Evolutionary conservation across 257 asterid species (phyloP), one percentile per base, ranked within the genome.

Genomic region (Marsdenia floribunda): DNA sequence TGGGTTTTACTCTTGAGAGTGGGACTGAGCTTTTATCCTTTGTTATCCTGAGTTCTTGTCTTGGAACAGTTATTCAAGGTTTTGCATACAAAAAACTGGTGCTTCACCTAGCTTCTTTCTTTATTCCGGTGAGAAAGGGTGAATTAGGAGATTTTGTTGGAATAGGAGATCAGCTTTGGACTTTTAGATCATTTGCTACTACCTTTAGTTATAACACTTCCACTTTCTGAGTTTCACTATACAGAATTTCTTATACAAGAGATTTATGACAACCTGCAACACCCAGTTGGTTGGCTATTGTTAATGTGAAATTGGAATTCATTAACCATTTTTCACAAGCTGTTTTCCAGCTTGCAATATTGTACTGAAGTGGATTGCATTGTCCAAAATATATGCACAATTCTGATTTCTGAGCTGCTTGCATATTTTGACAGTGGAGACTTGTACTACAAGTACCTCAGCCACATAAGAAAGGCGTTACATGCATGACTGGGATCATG

Each of bases 391-490:
- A 59, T 64, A 59, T 54, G 6, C 14, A 13, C 47, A 13, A 3
- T 46, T 66, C 58, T 72, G 15, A 75, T 63, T 38, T 75, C 49
- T 76, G 52, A 61, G 68, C 73, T 80, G 73, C 75, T 73, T 55
- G 61, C 68, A 37, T 33, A 14, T 21, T 66, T 68, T 60, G 72
- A 72, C 88, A 94, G 99, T 92, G 99, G 99, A 92, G 88, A 86
- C 84, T 84, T 74, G 90, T 88, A 42, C 75, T 84, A 68, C 92
- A 92, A 88, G 85, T 86, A 74, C 88, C 93, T 59, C 92, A 92
- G 80, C 80, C 87, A 73, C 99, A 92, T 82, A 90, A 85, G 61
- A 94, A 90, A 76, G 96, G 99, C 52, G 98, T 94, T 59, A 92
- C 97, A 12, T 94, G 98, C 91, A 85, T 94, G 70, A 82, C 91